Percentiles rank a stretch among this genome's conserved stretches.
Conservation (phyloP, 2,329 filamentous ascomycete genomes). For the Boeremia exigua region DNA sequence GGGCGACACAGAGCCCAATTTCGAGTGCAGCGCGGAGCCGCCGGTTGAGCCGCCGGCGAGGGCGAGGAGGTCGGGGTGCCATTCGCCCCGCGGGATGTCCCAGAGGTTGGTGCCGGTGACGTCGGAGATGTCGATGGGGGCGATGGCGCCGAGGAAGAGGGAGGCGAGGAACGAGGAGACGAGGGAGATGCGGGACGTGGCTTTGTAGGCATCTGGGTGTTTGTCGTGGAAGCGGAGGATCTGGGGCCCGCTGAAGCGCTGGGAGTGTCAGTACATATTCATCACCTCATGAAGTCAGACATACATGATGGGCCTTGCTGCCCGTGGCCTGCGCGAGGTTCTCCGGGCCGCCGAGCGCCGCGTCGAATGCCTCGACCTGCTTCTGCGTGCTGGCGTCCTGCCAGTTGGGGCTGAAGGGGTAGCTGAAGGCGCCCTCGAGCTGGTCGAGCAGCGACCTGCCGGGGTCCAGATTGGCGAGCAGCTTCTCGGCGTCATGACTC, state of each 20-base stretch:
- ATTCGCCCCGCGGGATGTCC: conserved; percentile 78
- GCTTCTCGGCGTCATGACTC: conserved; percentile 70
- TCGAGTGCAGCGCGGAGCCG: too few relatives aligned
- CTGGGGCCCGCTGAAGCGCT: conserved; percentile 97
- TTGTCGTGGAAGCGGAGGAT: conserved; percentile 86
- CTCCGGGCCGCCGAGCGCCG: conserved; percentile 68
- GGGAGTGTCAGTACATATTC: conserved; percentile 14
- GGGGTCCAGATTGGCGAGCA: conserved; percentile 67
- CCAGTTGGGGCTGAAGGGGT: conserved; percentile 94
- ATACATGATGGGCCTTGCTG: conserved; percentile 93
- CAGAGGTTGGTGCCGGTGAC: conserved; percentile 97
- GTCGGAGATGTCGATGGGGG: conserved; percentile 91
- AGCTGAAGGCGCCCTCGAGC: conserved; percentile 74
- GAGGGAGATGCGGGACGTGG: conserved; percentile 84
- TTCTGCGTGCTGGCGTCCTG: conserved; percentile 94
- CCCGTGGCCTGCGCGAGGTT: conserved; percentile 81
- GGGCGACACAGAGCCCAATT: too few relatives aligned
- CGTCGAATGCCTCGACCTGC: conserved; percentile 90
- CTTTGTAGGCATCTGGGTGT: conserved; percentile 79
- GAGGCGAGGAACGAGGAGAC: conserved; percentile 96
- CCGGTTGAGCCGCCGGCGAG: too few relatives aligned
- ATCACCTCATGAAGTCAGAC: too few relatives aligned
- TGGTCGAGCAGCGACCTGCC: conserved; percentile 72
- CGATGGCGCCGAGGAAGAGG: conserved; percentile 81
- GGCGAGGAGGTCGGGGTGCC: conserved; percentile 78